Evolutionary conservation across 805 yeast genomes (phyloP).

Genomic region (Teunomyces stri): DNA sequence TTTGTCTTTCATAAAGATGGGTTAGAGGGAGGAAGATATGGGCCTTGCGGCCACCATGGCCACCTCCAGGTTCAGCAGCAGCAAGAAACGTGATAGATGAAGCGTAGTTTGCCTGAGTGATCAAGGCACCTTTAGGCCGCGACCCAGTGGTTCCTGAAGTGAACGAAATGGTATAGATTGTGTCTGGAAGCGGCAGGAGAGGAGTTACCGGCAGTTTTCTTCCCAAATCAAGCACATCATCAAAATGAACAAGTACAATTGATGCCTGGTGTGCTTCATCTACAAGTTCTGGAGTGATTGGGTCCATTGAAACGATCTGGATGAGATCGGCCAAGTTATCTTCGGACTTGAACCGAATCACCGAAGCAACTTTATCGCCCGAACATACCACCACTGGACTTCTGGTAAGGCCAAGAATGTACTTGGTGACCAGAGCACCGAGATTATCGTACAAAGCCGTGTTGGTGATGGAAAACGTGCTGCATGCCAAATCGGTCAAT

Average conservation of each 20-base stretch:
- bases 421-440: conserved; percentile 17
- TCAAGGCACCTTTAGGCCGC: conserved; percentile 64
- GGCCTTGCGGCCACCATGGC: conserved; percentile 6
- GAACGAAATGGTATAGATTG: conserved; percentile 58
- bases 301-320: conserved; percentile 27
- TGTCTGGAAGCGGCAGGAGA: conserved; percentile 49
- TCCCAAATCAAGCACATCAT: conserved; percentile 32
- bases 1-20: conserved; percentile 55
- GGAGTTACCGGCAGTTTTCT: conserved; percentile 25
- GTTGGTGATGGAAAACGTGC: conserved; percentile 17
- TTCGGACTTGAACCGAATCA: conserved; percentile 14
- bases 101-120: conserved; percentile 50
- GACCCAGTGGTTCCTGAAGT: conserved; percentile 77
- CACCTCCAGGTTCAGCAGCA: not conserved
- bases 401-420: conserved; percentile 17
- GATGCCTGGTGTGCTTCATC: conserved; percentile 22
- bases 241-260: conserved; percentile 29
- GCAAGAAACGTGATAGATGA: conserved; percentile 37
- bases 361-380: conserved; percentile 13
- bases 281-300: conserved; percentile 10
- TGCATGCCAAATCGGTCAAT: conserved; percentile 14
- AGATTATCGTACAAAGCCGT: conserved; percentile 21
- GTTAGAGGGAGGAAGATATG: conserved; percentile 52
- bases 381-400: conserved; percentile 17
- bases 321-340: conserved; percentile 17